phyloP scores from a whole-genome alignment of 371 early-diverging fungal species.

The Chytridiales sp. region DNA sequence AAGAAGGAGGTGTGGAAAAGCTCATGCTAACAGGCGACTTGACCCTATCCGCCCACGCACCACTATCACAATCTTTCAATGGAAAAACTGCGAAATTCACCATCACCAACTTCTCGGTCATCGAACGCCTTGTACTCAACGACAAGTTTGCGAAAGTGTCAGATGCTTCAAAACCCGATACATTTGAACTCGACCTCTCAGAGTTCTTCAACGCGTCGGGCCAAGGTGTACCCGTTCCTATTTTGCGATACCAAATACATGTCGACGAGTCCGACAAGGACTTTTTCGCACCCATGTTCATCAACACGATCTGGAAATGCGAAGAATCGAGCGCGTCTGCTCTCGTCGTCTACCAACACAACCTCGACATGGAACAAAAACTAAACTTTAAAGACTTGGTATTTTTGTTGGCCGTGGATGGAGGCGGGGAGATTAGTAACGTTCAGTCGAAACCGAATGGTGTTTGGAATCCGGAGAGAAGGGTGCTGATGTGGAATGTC shows the following conservation, averaged over 20 bases:
- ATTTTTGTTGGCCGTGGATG: slow-evolving; percentile 29
- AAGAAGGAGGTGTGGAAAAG: slow-evolving; percentile 38
- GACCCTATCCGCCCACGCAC: slow-evolving; percentile 13
- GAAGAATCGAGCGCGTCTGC: slow-evolving; percentile 33
- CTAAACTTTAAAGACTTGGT: slow-evolving; percentile 27
- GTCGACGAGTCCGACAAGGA: slow-evolving; percentile 24
- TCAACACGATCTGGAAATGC: slow-evolving; percentile 39
- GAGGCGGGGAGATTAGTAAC: slow-evolving; percentile 23
- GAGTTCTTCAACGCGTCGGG: background rate
- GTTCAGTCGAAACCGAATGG: slow-evolving; percentile 41
- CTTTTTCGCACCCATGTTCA: slow-evolving; percentile 31
- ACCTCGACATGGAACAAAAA: slow-evolving; percentile 16
- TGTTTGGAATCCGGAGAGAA: slow-evolving; percentile 33
- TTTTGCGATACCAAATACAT: slow-evolving; percentile 41
- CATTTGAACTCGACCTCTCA: slow-evolving; percentile 24
- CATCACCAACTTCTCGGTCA: slow-evolving; percentile 12
- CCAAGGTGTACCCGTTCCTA: slow-evolving; percentile 1
- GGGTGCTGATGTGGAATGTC: slow-evolving; percentile 40
- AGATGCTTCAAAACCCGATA: slow-evolving; percentile 16
- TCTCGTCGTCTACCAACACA: slow-evolving; percentile 37
- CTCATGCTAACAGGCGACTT: slow-evolving; percentile 42
- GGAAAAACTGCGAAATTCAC: slow-evolving; percentile 5
- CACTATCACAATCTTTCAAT: background rate
- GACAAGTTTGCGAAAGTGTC: slow-evolving; percentile 23
- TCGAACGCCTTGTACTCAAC: slow-evolving; percentile 37